Conservation (phyloP, 805 yeast species). For the Wickerhamomyces xylosicus region DNA sequence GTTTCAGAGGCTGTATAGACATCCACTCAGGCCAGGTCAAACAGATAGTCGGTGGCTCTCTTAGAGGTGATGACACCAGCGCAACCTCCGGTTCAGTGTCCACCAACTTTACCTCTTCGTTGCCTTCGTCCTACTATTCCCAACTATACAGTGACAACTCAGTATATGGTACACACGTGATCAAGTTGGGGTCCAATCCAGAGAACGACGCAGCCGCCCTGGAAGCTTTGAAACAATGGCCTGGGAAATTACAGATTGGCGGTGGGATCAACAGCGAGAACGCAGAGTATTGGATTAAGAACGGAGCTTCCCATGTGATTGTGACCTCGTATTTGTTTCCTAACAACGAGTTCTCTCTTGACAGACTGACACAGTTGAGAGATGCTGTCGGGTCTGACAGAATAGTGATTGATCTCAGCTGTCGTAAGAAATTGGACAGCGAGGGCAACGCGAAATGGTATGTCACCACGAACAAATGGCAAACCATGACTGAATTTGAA, state of each 20-base stretch:
- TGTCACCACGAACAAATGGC: conserved; percentile 99
- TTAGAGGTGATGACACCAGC: conserved; percentile 42
- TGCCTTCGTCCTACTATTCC: conserved; percentile 71
- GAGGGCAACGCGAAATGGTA: conserved; percentile 43
- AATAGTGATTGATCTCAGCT: conserved; percentile 85
- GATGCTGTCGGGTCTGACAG: conserved; percentile 48
- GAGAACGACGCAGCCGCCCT: conserved; percentile 77
- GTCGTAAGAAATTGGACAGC: conserved; percentile 37
- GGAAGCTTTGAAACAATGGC: conserved; percentile 70
- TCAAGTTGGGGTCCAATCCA: conserved; percentile 71
- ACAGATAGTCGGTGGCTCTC: conserved; percentile 93
- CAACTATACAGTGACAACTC: conserved; percentile 46
- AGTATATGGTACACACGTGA: conserved; percentile 81
- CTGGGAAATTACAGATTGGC: conserved; percentile 69
- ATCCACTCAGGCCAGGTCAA: conserved; percentile 92
- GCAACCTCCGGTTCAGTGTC: conserved; percentile 26
- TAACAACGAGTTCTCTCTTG: conserved; percentile 37
- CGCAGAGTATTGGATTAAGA: conserved; percentile 68
- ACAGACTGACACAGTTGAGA: conserved; percentile 41
- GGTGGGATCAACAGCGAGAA: conserved; percentile 80
- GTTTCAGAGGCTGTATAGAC: conserved; percentile 90
- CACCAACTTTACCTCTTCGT: conserved; percentile 72
- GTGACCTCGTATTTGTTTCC: conserved; percentile 90
- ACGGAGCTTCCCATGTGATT: conserved; percentile 79
- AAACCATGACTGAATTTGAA: conserved; percentile 62